Conservation (phyloP, 208 protist species). For the Sergeia podlipaevii region DNA sequence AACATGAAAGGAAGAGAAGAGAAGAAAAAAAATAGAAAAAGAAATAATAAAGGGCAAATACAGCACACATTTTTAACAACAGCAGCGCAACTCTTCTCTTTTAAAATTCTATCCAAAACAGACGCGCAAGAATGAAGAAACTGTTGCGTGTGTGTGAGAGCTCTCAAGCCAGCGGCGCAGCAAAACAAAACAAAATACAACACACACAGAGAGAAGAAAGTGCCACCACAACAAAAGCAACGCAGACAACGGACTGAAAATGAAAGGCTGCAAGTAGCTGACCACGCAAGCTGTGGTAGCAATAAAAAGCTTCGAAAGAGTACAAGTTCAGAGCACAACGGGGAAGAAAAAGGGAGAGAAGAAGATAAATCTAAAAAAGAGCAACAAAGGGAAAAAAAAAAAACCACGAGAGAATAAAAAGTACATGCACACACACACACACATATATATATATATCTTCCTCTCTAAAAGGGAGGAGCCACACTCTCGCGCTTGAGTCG, state of each 20-base stretch:
- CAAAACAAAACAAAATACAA: neutral
- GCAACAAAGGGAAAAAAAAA: constrained; percentile 9
- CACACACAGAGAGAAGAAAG: too few species aligned
- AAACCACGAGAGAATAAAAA: constrained; percentile 1
- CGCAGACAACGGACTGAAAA: too few species aligned
- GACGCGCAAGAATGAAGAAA: too few species aligned
- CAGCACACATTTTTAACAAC: neutral
- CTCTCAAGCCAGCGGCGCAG: too few species aligned
- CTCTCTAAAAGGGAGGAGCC: neutral
- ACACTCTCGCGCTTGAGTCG: constrained; percentile 11
- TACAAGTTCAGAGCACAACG: neutral
- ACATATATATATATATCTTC: constrained; percentile 6
- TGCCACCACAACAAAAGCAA: neutral
- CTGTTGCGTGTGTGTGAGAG: too few species aligned
- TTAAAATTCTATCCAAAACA: too few species aligned
- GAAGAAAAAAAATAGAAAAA: constrained; percentile 1
- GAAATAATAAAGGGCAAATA: neutral
- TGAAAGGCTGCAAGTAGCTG: too few species aligned
- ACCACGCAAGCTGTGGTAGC: too few species aligned
- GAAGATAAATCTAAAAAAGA: constrained; percentile 4
- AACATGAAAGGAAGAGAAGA: too few species aligned
- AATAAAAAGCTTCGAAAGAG: too few species aligned
- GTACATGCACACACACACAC: neutral
- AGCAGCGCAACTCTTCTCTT: too few species aligned
- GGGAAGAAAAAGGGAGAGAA: neutral